Evolutionary conservation across 345 rosid genomes (phyloP).

Genomic region (Trapa incisa): DNA sequence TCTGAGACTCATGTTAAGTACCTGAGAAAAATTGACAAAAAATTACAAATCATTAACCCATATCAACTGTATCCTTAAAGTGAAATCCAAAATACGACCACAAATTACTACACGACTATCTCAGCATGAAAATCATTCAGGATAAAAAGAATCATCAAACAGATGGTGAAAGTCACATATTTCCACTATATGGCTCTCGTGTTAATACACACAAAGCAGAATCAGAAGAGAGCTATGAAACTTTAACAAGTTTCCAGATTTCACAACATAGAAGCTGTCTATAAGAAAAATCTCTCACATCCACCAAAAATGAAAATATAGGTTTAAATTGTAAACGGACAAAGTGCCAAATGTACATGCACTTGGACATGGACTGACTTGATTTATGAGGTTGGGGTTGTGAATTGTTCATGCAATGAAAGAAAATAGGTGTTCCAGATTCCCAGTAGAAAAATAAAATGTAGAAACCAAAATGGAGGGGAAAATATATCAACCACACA

Average conservation of each 20-base stretch:
- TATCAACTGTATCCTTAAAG: background rate
- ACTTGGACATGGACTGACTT: too few species aligned
- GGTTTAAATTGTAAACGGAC: background rate
- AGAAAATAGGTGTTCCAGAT: background rate
- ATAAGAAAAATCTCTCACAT: background rate
- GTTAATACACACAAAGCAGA: too few species aligned
- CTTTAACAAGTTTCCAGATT: background rate
- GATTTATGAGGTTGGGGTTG: too few species aligned
- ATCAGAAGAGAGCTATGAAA: too few species aligned
- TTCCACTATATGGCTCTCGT: background rate
- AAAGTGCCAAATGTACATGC: too few species aligned
- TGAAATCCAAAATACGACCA: background rate
- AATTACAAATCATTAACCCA: background rate
- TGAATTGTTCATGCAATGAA: background rate
- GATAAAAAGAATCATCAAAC: background rate
- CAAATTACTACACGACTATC: background rate
- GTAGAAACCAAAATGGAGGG: background rate
- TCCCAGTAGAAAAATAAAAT: background rate
- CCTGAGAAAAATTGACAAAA: constrained; percentile 24
- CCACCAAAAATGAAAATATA: constrained; percentile 3
- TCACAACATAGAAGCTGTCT: background rate
- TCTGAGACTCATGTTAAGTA: constrained; percentile 39
- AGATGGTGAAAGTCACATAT: background rate
- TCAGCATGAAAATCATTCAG: background rate
- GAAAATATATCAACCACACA: background rate